Percentiles rank a stretch among this genome's conserved stretches.
Evolutionary conservation across 345 rosid species (phyloP).

Genomic region (Citrus trifoliata): DNA sequence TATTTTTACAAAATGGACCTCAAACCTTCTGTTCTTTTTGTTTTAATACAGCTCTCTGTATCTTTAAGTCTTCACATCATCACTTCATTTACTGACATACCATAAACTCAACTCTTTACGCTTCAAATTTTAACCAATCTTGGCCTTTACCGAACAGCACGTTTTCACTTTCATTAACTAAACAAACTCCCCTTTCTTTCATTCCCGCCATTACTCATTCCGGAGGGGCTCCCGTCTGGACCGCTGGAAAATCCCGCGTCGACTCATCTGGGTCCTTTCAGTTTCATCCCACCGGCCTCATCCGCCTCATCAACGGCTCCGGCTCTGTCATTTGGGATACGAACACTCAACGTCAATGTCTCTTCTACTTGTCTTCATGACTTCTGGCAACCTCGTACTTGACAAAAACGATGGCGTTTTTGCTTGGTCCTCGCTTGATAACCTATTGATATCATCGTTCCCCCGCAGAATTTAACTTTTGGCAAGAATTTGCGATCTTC

Average conservation of each 20-base stretch:
- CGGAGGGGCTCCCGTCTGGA: constrained; percentile 47
- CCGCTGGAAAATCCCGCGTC: constrained; percentile 31
- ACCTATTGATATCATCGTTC: constrained; percentile 47
- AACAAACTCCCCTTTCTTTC: constrained; percentile 28
- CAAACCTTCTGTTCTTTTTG: neutral
- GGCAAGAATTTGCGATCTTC: constrained; percentile 33
- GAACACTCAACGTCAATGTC: constrained; percentile 34
- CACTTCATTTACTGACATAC: constrained; percentile 20
- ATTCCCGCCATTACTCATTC: constrained; percentile 40
- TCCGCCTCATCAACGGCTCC: constrained; percentile 56
- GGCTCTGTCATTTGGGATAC: constrained; percentile 58
- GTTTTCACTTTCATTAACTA: constrained; percentile 45
- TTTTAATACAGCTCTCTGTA: neutral
- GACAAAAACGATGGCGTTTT: neutral
- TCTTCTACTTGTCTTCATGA: constrained; percentile 50
- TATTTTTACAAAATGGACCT: neutral
- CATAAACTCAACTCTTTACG: constrained; percentile 37
- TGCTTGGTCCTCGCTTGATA: constrained; percentile 57
- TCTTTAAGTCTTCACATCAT: neutral
- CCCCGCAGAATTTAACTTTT: constrained; percentile 38
- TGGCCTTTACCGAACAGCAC: constrained; percentile 38
- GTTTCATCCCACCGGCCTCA: constrained; percentile 44
- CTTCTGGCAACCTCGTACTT: constrained; percentile 41
- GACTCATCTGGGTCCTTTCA: constrained; percentile 45
- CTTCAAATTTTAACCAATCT: constrained; percentile 31